Evolutionary conservation across 2,329 filamentous ascomycete species (phyloP).

Genomic region (Pestalotiopsis sp.): DNA sequence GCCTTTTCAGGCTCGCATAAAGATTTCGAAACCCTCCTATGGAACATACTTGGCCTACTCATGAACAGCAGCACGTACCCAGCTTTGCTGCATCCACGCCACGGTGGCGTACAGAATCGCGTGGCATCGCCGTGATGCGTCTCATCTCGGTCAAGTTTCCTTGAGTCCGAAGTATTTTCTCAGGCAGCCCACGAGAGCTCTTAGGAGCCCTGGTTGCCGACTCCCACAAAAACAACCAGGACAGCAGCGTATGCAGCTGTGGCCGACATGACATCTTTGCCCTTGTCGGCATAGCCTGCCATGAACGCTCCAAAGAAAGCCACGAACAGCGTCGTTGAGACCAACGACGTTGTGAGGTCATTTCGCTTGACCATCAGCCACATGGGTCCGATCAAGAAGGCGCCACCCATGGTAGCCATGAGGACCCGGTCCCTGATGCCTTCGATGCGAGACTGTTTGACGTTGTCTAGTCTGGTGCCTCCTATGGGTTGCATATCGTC

Average conservation of each 20-base stretch:
- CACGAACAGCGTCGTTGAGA: slow-evolving; percentile 23
- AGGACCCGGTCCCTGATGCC: slow-evolving; percentile 13
- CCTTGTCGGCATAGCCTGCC: slow-evolving; percentile 17
- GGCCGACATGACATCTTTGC: slow-evolving; percentile 21
- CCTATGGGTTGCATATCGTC: slow-evolving; percentile 12
- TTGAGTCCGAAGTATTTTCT: too few relatives aligned
- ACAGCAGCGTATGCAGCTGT: slow-evolving; percentile 22
- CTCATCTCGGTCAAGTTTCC: too few relatives aligned
- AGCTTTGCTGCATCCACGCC: too few relatives aligned
- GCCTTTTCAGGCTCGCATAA: too few relatives aligned
- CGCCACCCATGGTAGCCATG: slow-evolving; percentile 15
- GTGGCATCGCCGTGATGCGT: too few relatives aligned
- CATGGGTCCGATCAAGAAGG: slow-evolving; percentile 25
- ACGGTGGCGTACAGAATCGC: too few relatives aligned
- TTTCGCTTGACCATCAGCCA: slow-evolving; percentile 26
- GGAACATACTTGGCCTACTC: too few relatives aligned
- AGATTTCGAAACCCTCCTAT: too few relatives aligned
- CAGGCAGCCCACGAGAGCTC: neutral
- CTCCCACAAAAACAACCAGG: slow-evolving; percentile 21
- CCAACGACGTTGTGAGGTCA: slow-evolving; percentile 12
- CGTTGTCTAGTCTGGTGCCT: slow-evolving; percentile 14
- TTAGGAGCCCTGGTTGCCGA: neutral
- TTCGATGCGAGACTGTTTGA: neutral
- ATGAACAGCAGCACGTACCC: too few relatives aligned
- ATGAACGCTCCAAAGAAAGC: slow-evolving; percentile 19